A percentile compares a stretch with the other conserved stretches of the same genome.
Conservation (phyloP, 2,329 filamentous ascomycete genomes). For the Fusarium sp. region DNA sequence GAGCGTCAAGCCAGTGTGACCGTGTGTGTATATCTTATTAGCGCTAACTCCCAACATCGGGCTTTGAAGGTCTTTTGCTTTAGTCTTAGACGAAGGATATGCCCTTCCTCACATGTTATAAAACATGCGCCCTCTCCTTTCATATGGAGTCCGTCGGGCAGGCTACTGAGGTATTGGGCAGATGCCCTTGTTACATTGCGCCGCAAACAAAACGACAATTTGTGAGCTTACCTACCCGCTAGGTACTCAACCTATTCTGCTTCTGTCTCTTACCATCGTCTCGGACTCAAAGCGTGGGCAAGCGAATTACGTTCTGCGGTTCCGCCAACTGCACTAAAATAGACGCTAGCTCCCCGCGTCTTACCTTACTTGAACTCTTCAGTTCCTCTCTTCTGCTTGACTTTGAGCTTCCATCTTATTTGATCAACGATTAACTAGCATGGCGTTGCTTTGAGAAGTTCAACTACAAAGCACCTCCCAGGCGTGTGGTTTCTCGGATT, state of each 20-base stretch:
- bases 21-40: constrained; percentile 16
- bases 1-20: constrained; percentile 8
- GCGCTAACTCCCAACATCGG: constrained; percentile 10
- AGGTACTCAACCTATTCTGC: background rate
- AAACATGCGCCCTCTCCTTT: background rate
- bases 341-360: constrained; percentile 43
- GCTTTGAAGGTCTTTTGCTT: background rate
- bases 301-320: constrained; percentile 24
- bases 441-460: background rate
- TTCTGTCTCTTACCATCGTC: background rate
- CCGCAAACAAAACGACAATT: background rate
- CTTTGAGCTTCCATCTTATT: constrained; percentile 6
- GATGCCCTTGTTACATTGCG: background rate
- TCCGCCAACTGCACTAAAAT: constrained; percentile 40
- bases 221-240: background rate
- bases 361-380: constrained; percentile 33
- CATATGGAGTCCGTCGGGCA: background rate
- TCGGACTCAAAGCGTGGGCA: constrained; percentile 8
- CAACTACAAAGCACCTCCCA: background rate
- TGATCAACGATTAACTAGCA: background rate
- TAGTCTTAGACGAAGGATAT: background rate
- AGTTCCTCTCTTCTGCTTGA: background rate
- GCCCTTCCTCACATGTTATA: background rate
- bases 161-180: background rate
- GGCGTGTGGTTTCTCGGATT: background rate